Conservation (phyloP, 140 eudicot genomes). For the Eryngium alpinum region DNA sequence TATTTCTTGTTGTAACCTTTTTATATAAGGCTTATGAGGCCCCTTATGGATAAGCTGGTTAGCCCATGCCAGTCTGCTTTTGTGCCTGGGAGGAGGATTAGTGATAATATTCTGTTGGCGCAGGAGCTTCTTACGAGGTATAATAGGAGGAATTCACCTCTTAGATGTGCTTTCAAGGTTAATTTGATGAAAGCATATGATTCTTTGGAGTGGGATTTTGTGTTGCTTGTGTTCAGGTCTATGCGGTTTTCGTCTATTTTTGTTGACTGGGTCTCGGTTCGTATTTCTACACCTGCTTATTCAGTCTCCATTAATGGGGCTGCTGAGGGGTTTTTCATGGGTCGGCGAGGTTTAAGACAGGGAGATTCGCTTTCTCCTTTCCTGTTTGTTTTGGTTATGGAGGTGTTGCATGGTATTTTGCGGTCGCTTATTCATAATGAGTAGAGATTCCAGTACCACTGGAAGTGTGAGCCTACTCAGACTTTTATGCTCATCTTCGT, state of each 20-base stretch:
- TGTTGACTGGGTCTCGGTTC: background rate
- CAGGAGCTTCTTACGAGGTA: background rate
- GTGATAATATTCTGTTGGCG: background rate
- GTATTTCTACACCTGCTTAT: too few relatives aligned
- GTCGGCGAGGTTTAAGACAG: background rate
- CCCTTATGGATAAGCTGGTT: background rate
- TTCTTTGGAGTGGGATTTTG: background rate
- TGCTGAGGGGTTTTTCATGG: background rate
- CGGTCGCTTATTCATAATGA: background rate
- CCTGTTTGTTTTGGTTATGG: background rate
- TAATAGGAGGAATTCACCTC: background rate
- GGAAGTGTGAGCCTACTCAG: background rate
- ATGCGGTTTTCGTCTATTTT: background rate
- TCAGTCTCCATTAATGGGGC: background rate
- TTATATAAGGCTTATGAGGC: background rate
- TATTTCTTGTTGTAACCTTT: background rate
- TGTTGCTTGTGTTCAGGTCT: background rate
- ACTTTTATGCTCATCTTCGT: background rate
- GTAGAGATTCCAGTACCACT: background rate
- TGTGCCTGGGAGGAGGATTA: background rate
- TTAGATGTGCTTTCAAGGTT: background rate
- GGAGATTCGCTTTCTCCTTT: background rate
- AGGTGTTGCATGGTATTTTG: background rate
- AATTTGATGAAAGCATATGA: background rate
- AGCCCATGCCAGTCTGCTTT: background rate